Percentiles rank a stretch among this genome's conserved stretches.
Conservation (phyloP, 1,284 basidiomycete genomes). For the Pyrrhoderma lamaoense region DNA sequence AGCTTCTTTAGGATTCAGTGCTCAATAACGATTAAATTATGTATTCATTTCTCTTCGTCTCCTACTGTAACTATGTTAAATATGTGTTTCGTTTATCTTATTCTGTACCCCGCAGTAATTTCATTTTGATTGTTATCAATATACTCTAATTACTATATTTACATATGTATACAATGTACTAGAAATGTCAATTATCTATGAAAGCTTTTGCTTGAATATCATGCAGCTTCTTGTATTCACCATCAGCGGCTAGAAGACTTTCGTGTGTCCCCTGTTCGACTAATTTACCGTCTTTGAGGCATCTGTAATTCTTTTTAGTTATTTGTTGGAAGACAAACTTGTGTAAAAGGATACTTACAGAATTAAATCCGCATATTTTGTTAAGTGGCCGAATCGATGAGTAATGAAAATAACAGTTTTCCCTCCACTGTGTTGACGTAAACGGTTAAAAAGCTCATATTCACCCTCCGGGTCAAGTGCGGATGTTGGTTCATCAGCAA, state of each 20-base stretch:
- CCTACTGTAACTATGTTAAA: too few relatives aligned
- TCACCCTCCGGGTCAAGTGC: constrained; percentile 47
- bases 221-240: constrained; percentile 51
- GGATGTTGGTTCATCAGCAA: constrained; percentile 47
- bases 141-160: too few relatives aligned
- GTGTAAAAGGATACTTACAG: constrained; percentile 35
- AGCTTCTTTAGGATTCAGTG: too few relatives aligned
- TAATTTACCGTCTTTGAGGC: constrained; percentile 50
- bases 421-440: constrained; percentile 41
- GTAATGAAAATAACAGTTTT: constrained; percentile 67
- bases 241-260: constrained; percentile 36
- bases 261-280: constrained; percentile 49
- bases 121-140: too few relatives aligned
- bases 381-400: constrained; percentile 61
- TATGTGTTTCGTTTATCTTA: too few relatives aligned
- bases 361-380: constrained; percentile 54
- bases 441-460: constrained; percentile 42
- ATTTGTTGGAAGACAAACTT: background rate
- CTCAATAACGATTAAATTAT: too few relatives aligned
- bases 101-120: too few relatives aligned
- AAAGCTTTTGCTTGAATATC: constrained; percentile 51
- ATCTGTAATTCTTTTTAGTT: constrained; percentile 31
- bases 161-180: too few relatives aligned
- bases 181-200: background rate
- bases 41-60: too few relatives aligned